These are phyloP conservation scores for Chaetomium sp. DNA, from an alignment of 2,329 filamentous ascomycete species.

Conservation along the genomic window DNA sequence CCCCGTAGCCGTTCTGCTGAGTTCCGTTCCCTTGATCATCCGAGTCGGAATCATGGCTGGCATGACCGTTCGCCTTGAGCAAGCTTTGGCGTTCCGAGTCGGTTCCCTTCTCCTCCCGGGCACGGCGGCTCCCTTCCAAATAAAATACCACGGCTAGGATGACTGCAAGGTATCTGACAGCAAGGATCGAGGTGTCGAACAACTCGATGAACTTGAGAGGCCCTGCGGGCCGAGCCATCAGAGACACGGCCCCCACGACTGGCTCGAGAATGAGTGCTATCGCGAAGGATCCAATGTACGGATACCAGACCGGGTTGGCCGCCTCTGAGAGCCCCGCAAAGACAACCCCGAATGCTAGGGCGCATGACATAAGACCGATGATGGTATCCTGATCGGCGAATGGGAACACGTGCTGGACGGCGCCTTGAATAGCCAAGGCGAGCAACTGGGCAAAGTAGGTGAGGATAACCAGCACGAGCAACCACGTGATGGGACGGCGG, in stretches of 20 bases:
- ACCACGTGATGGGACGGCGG: constrained; percentile 47
- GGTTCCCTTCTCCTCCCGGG: constrained; percentile 35
- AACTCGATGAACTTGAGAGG: constrained; percentile 29
- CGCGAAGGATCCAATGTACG: constrained; percentile 64
- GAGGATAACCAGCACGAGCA: constrained; percentile 48
- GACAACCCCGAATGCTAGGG: constrained; percentile 65
- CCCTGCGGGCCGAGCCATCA: constrained; percentile 23
- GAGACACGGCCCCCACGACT: constrained; percentile 41
- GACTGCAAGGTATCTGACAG: constrained; percentile 41
- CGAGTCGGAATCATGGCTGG: constrained; percentile 26
- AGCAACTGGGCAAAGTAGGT: constrained; percentile 54
- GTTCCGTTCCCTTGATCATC: constrained; percentile 30
- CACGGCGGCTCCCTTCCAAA: constrained; percentile 33
- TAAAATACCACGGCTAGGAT: constrained; percentile 42
- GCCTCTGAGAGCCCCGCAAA: constrained; percentile 56
- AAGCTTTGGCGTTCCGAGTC: constrained; percentile 64
- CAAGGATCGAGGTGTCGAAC: constrained; percentile 39
- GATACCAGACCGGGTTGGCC: constrained; percentile 59
- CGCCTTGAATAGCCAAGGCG: constrained; percentile 43
- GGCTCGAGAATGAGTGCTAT: constrained; percentile 61
- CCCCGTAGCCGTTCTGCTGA: constrained; percentile 45
- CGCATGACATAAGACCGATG: constrained; percentile 62
- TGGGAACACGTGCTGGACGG: constrained; percentile 44
- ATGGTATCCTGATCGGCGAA: constrained; percentile 49
- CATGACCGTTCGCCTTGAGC: constrained; percentile 48